A percentile compares a stretch with the other conserved stretches of the same genome.
Evolutionary conservation across 2,329 filamentous ascomycete genomes (phyloP).

Genomic region (Aspergillus fijiensis): DNA sequence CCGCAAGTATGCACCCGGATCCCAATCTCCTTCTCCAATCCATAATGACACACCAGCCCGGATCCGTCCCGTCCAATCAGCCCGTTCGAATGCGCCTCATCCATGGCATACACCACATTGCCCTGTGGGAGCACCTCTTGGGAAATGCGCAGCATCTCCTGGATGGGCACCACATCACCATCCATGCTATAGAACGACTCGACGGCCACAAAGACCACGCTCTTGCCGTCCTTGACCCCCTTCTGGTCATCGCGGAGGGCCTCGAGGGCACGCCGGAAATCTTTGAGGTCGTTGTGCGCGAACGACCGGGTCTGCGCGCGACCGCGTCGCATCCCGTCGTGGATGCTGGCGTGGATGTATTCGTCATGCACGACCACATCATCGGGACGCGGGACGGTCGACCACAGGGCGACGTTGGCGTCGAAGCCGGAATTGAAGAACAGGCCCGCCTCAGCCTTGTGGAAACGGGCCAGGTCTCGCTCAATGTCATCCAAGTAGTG

Average conservation of each 20-base stretch:
- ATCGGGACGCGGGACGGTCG: conserved; percentile 51
- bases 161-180: conserved; percentile 40
- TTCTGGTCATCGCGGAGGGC: conserved; percentile 19
- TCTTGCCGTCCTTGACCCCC: not conserved
- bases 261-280: conserved; percentile 30
- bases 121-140: conserved; percentile 14
- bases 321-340: conserved; percentile 61
- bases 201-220: conserved; percentile 30
- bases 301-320: conserved; percentile 29
- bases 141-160: conserved; percentile 15
- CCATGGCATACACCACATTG: conserved; percentile 23
- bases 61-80: conserved; percentile 14
- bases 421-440: conserved; percentile 49
- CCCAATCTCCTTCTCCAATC: conserved; percentile 28
- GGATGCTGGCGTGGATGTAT: conserved; percentile 67
- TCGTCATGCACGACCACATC: conserved; percentile 65
- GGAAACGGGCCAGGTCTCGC: conserved; percentile 20
- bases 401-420: conserved; percentile 51
- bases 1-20: conserved; percentile 27
- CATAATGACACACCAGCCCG: conserved; percentile 21
- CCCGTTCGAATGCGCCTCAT: conserved; percentile 18
- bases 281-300: conserved; percentile 46
- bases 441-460: conserved; percentile 51
- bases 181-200: conserved; percentile 52
- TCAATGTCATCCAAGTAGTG: not conserved